A percentile compares a stretch with the other conserved stretches of the same genome.
These are phyloP conservation scores for Brassica carinata DNA, from an alignment of 345 rosid genomes.

Conservation along the genomic window DNA sequence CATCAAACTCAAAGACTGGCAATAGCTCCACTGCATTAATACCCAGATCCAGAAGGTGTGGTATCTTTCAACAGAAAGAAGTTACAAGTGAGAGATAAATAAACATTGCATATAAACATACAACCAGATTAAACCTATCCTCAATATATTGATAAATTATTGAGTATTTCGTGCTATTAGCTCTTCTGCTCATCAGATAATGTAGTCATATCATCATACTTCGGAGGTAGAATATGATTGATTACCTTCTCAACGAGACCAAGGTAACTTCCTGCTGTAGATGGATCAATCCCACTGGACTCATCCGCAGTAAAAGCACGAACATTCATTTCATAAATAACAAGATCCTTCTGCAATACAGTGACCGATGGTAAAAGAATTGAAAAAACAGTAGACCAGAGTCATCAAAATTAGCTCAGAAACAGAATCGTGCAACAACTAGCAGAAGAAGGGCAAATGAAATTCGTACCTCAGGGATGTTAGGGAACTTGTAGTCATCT, in stretches of 20 bases:
- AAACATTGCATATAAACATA: slow-evolving; percentile 16
- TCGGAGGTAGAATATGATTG: not conserved
- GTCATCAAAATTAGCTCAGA: not conserved
- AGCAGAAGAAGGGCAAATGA: not conserved
- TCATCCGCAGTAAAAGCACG: slow-evolving; percentile 93
- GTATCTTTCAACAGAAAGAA: slow-evolving; percentile 56
- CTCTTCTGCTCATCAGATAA: slow-evolving; percentile 3
- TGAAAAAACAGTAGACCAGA: not conserved
- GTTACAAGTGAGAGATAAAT: slow-evolving; percentile 33
- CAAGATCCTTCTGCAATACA: slow-evolving; percentile 83
- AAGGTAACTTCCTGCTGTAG: slow-evolving; percentile 72
- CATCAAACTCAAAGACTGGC: slow-evolving; percentile 92
- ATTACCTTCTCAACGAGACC: slow-evolving; percentile 87
- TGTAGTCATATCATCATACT: slow-evolving; percentile 1
- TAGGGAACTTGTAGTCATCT: slow-evolving; percentile 63
- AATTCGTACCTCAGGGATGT: slow-evolving; percentile 70
- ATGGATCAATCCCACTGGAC: slow-evolving; percentile 76
- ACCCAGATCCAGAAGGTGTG: slow-evolving; percentile 87
- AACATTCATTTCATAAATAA: slow-evolving; percentile 92
- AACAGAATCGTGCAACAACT: slow-evolving; percentile 13
- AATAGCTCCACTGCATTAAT: slow-evolving; percentile 92
- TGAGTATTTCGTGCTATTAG: not conserved
- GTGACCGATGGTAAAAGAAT: not conserved
- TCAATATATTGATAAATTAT: not conserved
- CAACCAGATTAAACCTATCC: slow-evolving; percentile 1